Conservation (phyloP, 2,329 filamentous ascomycete genomes). For the Curvularia eragrostidis region DNA sequence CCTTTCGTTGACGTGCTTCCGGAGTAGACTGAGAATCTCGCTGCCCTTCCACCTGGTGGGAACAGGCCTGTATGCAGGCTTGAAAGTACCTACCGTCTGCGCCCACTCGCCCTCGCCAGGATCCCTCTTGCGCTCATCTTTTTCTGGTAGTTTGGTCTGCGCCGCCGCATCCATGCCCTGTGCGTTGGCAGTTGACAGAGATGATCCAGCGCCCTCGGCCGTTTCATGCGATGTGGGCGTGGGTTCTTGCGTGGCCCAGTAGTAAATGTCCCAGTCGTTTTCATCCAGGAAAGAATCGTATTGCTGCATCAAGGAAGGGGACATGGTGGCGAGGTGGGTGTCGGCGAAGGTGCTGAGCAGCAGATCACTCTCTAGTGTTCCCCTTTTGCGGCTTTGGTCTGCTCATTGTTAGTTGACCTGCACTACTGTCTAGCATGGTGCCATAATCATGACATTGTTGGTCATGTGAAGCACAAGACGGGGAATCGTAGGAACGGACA, state of each 20-base stretch:
- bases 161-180: slow-evolving; percentile 56
- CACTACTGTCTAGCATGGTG: background rate
- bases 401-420: slow-evolving; percentile 11
- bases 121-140: slow-evolving; percentile 58
- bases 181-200: slow-evolving; percentile 52
- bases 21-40: slow-evolving; percentile 76
- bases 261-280: slow-evolving; percentile 99
- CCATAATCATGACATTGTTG: background rate
- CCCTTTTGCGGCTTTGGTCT: slow-evolving; percentile 98
- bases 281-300: slow-evolving; percentile 96
- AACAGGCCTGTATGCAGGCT: slow-evolving; percentile 90
- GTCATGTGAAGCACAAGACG: slow-evolving; percentile 1
- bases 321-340: slow-evolving; percentile 76
- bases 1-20: slow-evolving; percentile 77
- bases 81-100: slow-evolving; percentile 93
- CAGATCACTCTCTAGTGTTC: slow-evolving; percentile 93
- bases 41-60: slow-evolving; percentile 84
- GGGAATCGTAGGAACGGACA: slow-evolving; percentile 57
- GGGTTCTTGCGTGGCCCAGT: slow-evolving; percentile 93
- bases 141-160: slow-evolving; percentile 52
- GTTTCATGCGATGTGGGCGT: slow-evolving; percentile 64
- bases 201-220: slow-evolving; percentile 60
- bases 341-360: slow-evolving; percentile 95
- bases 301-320: slow-evolving; percentile 72
- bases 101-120: slow-evolving; percentile 83